Evolutionary conservation across 176 grass and related monocot genomes (phyloP), one percentile per base, ranked within the genome.

Genomic region (Avena eriantha): DNA sequence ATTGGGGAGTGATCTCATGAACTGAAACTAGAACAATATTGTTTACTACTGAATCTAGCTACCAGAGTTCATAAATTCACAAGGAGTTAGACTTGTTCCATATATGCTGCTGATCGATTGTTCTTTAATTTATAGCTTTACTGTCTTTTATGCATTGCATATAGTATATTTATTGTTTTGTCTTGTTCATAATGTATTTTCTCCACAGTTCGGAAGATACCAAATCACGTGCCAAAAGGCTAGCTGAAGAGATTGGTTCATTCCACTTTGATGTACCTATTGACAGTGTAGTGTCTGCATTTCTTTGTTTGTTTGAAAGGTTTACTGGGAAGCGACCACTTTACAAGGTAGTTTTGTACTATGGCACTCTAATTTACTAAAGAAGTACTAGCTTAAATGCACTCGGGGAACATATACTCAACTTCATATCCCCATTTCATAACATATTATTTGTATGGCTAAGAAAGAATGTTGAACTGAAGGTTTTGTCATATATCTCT

Each of bases 231-330:
- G 96, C 96, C 65, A 94, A 92, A 91, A 89, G 67, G 65, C 84
- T 98, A 77, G 83, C 93, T 49, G 85, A 92, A 69, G 96, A 96
- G 86, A 93, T 98, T 74, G 96, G 96, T 84, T 92, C 96, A 67
- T 89, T 92, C 85, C 93, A 98, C 73, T 59, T 98, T 45, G 87
- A 95, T 67, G 93, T 94, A n/a, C 83, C 84, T 51, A 98, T 98
- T 66, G 96, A 98, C 78, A 92, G 77, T 81, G 36, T 98, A 87
- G 86, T 98, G 81, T 98, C 88, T 83, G 83, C 96, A 49, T 89
- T 98, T 76, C 92, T 98, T 69, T 95, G 88, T 88, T 85, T 98
- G 82, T 93, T 98, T 86, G 82, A 95, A 86, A 93, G 71, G 66
- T 91, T 98, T 48, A 95, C 92, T 5, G 92, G 96, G 59, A 94